Evolutionary conservation across 306 rosid genomes (phyloP), one percentile per base, ranked within the genome.

Genomic region (Aeschynomene evenia): DNA sequence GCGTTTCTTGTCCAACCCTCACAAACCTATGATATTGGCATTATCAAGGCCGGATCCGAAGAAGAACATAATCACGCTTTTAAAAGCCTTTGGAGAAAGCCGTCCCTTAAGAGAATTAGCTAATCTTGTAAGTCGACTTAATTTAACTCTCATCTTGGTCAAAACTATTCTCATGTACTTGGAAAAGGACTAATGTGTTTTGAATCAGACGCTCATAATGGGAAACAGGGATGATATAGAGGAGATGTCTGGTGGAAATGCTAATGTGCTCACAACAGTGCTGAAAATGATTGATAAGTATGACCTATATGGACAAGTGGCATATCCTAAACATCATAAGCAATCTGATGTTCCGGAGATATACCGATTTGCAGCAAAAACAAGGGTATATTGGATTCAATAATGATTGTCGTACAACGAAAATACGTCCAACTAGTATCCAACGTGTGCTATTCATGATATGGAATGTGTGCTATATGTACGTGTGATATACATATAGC

Each of bases 311-410:
- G 98, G 98, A 48, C 91, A 82, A 82, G 98, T 91, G 4, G 96
- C 98, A 1, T 91, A 87, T 73, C 96, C 98, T 4, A 91, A 91
- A 83, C 98, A 91, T 82, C 98, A 91, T 81, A 91, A 68, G 74
- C 98, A 91, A 70, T 74, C 82, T 18, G 98, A 91, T 77, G 96
- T 91, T 82, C 98, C 98, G 0, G 98, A 91, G n/a, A 91, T 91
- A 70, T 91, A 91, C 29, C 82, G 98, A 10, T 88, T 84, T 63
- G 88, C 98, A 3, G 98, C 89, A 31, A 91, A 85, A 79, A 87
- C 95, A 67, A 91, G 87, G 96, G 98, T 91, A 79, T 31, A 34
- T 15, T 37, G 34, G 69, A 73, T 64, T 66, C 56, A n/a, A n/a
- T n/a, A n/a, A n/a, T n/a, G n/a, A n/a, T n/a, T n/a, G n/a, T n/a